Evolutionary conservation across 805 yeast genomes (phyloP), one percentile per base, ranked within the genome.

Genomic region (Schwanniomyces occidentalis): DNA sequence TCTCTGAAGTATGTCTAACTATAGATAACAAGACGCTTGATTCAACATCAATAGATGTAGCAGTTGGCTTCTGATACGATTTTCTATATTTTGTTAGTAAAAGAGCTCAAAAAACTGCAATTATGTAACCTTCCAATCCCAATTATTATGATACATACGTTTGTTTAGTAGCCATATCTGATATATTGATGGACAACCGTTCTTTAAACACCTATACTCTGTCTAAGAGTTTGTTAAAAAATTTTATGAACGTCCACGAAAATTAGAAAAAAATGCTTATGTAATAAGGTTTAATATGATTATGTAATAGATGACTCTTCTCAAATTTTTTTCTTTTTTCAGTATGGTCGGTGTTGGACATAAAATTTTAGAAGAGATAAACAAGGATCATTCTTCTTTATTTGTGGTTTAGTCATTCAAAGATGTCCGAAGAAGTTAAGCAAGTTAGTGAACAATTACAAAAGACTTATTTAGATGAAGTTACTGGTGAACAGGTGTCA

Each of bases 401-500:
- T n/a, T n/a, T n/a, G n/a, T n/a, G n/a, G n/a, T n/a, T n/a, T n/a
- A n/a, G 12, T 27, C 18, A 12, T 15, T 18, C 26, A 32, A 45
- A 37, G 32, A 65, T 65, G 71, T 58, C 69, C 41, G 70, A 65
- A 49, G 76, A 73, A 38, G 81, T 79, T 38, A 74, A 78, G 36
- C 69, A 77, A 56, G 83, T 73, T 34, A 63, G 95, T 35, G 96
- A 89, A 54, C 79, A 74, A 46, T 80, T 85, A 40, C 84, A 83
- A 58, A 85, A 85, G 60, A 63, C 80, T 30, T 83, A 84, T 64
- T 73, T 91, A 49, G 99, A 91, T 62, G 96, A 89, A 40, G 95
- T 70, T 52, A 93, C 98, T 44, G 98, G 98, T 31, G 99, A 91
- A 69, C 85, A 80, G 67, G 96, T 91, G 30, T 93, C 98, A 57